Evolutionary conservation across 768 basidiomycete genomes (phyloP), one percentile per base, ranked within the genome.

Genomic region (Calocera cornea): DNA sequence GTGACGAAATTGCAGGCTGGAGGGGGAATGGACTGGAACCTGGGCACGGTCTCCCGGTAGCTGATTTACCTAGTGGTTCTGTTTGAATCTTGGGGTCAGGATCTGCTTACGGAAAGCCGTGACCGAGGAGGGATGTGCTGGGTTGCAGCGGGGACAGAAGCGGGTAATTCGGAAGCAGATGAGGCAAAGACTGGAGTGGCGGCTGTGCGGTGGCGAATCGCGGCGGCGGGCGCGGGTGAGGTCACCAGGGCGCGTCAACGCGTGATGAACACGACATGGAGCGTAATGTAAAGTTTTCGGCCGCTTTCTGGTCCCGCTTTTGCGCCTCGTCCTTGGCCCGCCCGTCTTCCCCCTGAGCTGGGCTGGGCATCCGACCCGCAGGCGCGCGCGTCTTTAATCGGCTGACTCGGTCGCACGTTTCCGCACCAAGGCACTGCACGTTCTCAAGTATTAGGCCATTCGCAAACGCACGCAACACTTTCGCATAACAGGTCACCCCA

Each of bases 361-460:
- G 44, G 44, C 44, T 47, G 44, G 44, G 44, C 44, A 19, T 47
- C 44, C 44, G 44, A 17, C 19, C 3, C 8, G 16, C 44, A 24
- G 5, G 5, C 44, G 36, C 36, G 36, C 36, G 36, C 8, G 54
- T 60, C 54, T 31, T 50, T 60, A 27, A 60, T 29, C 22, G 54
- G 54, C 54, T 60, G 54, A 60, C 54, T 60, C 54, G 54, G 54
- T 60, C 54, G 54, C 54, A 60, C 54, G 54, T 60, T 60, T 60
- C 54, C n/a, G 54, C 14, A 27, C 54, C 8, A 60, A 10, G 24
- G 54, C 54, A 60, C 54, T 29, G 54, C 54, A 60, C 54, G 54
- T 60, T 60, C 27, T 47, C 54, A 60, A 27, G 11, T 33, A 27
- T 60, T 60, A 60, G 24, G 22, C 54, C 54, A 29, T 60, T 31